Percentiles rank a stretch among this genome's conserved stretches.
Conservation (phyloP, 441 rosid species). For the Aquilaria agallochum region DNA sequence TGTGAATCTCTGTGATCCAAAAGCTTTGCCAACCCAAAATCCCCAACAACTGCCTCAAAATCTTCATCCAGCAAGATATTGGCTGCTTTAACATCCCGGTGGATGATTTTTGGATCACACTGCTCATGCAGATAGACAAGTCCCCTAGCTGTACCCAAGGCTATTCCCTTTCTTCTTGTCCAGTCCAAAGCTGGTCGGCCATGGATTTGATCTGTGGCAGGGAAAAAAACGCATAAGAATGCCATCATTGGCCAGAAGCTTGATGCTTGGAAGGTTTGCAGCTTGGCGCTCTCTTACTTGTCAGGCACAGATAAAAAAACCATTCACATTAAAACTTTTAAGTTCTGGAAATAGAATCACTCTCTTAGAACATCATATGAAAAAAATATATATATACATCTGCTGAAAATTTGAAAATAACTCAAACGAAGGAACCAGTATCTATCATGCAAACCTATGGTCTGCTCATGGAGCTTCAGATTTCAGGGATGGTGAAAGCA, state of each 20-base stretch:
- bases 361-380: no score
- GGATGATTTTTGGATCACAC: slow-evolving; percentile 93
- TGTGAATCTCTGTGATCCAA: slow-evolving; percentile 91
- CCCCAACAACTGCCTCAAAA: slow-evolving; percentile 97
- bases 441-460: no score
- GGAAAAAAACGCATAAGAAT: slow-evolving; percentile 6
- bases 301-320: no score
- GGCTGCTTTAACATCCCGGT: slow-evolving; percentile 96
- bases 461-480: no score
- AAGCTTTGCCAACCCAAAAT: slow-evolving; percentile 96
- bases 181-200: slow-evolving; percentile 82
- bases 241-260: not conserved
- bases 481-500: no score
- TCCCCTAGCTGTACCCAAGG: slow-evolving; percentile 91
- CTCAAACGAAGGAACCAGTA: no score
- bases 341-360: no score
- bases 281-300: no score
- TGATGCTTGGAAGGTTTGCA: slow-evolving; percentile 5
- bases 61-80: slow-evolving; percentile 89
- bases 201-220: slow-evolving; percentile 46
- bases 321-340: no score
- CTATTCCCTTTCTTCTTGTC: slow-evolving; percentile 77
- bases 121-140: slow-evolving; percentile 90
- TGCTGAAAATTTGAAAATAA: no score
- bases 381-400: no score